These are phyloP conservation scores for Sporothrix phasma DNA, from an alignment of 2,329 filamentous ascomycete genomes.

Conservation along the genomic window DNA sequence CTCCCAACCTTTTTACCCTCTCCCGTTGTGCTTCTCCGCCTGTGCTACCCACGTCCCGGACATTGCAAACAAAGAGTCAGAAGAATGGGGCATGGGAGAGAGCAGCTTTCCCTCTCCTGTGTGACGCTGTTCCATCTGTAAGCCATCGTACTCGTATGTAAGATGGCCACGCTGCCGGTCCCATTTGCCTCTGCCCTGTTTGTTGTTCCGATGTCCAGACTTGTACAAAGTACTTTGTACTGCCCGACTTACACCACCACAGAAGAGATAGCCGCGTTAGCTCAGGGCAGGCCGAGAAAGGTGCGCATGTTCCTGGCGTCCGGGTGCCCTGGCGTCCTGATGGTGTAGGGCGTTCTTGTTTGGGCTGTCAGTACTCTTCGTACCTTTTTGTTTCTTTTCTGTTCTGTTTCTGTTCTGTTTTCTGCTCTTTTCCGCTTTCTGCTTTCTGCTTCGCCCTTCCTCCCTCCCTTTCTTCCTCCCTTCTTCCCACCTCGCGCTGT, in stretches of 20 bases:
- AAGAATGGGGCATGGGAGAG: neutral
- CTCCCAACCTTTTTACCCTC: neutral
- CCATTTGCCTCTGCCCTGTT: neutral
- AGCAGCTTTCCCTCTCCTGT: neutral
- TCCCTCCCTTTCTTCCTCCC: neutral
- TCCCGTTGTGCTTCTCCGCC: neutral
- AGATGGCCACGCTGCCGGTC: neutral
- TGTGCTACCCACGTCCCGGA: constrained; percentile 4
- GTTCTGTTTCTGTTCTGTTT: neutral
- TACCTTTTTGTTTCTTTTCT: neutral
- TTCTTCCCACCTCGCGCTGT: neutral
- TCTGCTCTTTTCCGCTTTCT: too few species aligned
- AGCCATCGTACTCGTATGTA: neutral
- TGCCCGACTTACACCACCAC: neutral
- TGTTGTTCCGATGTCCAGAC: neutral
- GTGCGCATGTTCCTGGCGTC: too few species aligned
- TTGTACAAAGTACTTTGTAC: too few species aligned
- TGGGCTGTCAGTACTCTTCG: neutral
- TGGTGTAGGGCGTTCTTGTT: neutral
- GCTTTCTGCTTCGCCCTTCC: too few species aligned
- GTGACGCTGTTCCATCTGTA: neutral
- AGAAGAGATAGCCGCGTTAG: neutral
- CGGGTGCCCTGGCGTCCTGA: too few species aligned
- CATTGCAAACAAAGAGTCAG: neutral
- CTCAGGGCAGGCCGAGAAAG: neutral